Percentiles rank a stretch among this genome's conserved stretches.
These are phyloP conservation scores for Colletotrichum sp. DNA, from an alignment of 2,329 filamentous ascomycete species.

Conservation along the genomic window DNA sequence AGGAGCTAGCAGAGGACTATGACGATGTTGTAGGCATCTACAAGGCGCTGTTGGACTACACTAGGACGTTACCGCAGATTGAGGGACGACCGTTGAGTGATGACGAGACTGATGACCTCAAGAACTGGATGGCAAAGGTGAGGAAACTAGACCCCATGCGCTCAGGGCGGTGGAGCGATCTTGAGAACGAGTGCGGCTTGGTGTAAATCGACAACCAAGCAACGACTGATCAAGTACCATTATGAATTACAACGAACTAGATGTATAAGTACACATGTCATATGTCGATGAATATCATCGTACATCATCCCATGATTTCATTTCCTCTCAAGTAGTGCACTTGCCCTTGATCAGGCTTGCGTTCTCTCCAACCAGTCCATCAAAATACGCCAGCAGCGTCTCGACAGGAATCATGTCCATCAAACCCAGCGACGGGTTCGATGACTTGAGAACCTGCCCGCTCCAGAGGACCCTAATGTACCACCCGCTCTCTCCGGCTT, in stretches of 20 bases:
- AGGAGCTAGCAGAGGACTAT: slow-evolving; percentile 67
- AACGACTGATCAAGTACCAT: not conserved
- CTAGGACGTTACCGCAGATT: slow-evolving; percentile 61
- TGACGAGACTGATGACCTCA: slow-evolving; percentile 51
- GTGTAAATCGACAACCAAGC: not conserved
- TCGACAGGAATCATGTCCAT: slow-evolving; percentile 76
- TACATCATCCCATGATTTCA: slow-evolving; percentile 8
- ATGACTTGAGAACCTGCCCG: slow-evolving; percentile 70
- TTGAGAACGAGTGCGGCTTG: slow-evolving; percentile 45
- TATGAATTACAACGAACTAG: slow-evolving; percentile 5
- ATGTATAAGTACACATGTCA: not conserved
- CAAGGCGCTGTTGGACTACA: slow-evolving; percentile 81
- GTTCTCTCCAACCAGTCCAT: slow-evolving; percentile 67
- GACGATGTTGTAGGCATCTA: slow-evolving; percentile 80
- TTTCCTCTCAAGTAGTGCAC: slow-evolving; percentile 27
- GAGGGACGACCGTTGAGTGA: slow-evolving; percentile 44
- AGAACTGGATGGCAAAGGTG: slow-evolving; percentile 68
- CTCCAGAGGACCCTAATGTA: slow-evolving; percentile 75
- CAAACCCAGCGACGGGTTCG: slow-evolving; percentile 68
- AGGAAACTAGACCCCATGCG: slow-evolving; percentile 76
- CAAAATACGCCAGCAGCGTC: slow-evolving; percentile 71
- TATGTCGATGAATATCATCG: not conserved
- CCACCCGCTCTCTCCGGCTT: slow-evolving; percentile 31
- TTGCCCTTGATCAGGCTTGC: slow-evolving; percentile 47
- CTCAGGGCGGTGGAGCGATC: slow-evolving; percentile 76